Evolutionary conservation across 1,284 basidiomycete genomes (phyloP).

Genomic region (Erythrobasidium hasegawianum): DNA sequence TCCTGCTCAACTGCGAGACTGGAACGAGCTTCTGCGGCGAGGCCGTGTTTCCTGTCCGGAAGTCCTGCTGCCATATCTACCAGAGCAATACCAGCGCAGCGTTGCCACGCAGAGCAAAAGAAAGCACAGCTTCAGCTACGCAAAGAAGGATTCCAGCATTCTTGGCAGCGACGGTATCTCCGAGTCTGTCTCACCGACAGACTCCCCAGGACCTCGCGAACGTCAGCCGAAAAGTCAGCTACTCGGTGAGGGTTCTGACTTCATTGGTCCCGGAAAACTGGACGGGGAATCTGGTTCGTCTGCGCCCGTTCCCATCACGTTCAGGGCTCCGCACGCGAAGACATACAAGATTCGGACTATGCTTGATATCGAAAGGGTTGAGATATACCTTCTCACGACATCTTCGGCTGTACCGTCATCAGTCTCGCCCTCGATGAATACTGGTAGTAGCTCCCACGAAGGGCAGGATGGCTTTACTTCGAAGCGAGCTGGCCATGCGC

Average conservation of each 20-base stretch:
- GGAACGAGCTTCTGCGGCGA: constrained; percentile 5
- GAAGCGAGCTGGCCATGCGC: not conserved
- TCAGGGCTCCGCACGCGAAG: no score
- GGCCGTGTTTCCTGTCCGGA: constrained; percentile 16
- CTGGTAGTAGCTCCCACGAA: not conserved
- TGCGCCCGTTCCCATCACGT: no score
- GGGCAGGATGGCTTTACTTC: not conserved
- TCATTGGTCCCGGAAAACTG: no score
- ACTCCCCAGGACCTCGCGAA: not conserved
- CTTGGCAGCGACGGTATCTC: not conserved
- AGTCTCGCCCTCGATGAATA: no score
- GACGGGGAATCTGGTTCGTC: no score
- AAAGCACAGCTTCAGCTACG: not conserved
- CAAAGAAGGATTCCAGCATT: not conserved
- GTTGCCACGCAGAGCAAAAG: not conserved
- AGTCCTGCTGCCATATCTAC: constrained; percentile 5
- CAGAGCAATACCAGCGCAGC: not conserved
- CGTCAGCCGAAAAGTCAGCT: no score
- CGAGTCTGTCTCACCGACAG: not conserved
- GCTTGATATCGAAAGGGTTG: not conserved
- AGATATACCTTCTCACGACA: constrained; percentile 18
- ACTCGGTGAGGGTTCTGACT: no score
- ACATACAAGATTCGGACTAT: no score
- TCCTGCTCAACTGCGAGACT: constrained; percentile 15
- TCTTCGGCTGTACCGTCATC: not conserved